These are phyloP conservation scores for Ustilago cynodontis DNA, from an alignment of 1,284 basidiomycete genomes.

Conservation along the genomic window DNA sequence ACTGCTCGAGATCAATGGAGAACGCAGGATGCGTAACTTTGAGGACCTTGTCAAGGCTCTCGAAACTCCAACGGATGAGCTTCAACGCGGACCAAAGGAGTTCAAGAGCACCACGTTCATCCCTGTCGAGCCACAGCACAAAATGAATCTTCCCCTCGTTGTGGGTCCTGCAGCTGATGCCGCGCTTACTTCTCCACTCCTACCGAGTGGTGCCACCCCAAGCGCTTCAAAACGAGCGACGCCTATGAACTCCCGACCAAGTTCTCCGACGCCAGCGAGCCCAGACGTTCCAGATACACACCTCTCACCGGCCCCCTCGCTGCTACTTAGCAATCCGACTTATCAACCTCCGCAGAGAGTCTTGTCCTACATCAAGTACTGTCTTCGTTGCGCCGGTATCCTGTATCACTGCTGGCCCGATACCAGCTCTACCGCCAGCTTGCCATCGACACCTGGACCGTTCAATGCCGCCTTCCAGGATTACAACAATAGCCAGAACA, in stretches of 20 bases:
- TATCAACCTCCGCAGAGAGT: constrained; percentile 56
- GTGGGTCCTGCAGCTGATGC: constrained; percentile 51
- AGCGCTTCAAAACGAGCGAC: constrained; percentile 39
- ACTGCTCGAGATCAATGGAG: constrained; percentile 73
- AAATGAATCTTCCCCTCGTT: constrained; percentile 70
- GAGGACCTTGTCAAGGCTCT: constrained; percentile 53
- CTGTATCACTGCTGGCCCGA: constrained; percentile 72
- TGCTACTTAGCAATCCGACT: constrained; percentile 61
- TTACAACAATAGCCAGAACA: constrained; percentile 23
- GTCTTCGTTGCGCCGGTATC: constrained; percentile 73
- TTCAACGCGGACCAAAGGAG: constrained; percentile 56
- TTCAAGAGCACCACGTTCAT: constrained; percentile 73
- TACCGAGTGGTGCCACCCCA: constrained; percentile 43
- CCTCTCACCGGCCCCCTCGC: constrained; percentile 42
- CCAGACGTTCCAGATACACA: constrained; percentile 21
- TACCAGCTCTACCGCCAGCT: constrained; percentile 37
- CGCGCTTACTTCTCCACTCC: constrained; percentile 36
- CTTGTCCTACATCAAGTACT: constrained; percentile 70
- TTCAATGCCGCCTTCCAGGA: constrained; percentile 43
- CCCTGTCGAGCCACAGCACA: constrained; percentile 72
- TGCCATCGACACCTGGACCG: constrained; percentile 41
- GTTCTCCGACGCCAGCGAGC: constrained; percentile 21
- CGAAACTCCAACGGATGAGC: constrained; percentile 41
- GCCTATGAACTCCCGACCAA: constrained; percentile 35
- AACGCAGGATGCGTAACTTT: constrained; percentile 72